Conservation (phyloP, 768 basidiomycete genomes). For the Hypholoma fasciculare region DNA sequence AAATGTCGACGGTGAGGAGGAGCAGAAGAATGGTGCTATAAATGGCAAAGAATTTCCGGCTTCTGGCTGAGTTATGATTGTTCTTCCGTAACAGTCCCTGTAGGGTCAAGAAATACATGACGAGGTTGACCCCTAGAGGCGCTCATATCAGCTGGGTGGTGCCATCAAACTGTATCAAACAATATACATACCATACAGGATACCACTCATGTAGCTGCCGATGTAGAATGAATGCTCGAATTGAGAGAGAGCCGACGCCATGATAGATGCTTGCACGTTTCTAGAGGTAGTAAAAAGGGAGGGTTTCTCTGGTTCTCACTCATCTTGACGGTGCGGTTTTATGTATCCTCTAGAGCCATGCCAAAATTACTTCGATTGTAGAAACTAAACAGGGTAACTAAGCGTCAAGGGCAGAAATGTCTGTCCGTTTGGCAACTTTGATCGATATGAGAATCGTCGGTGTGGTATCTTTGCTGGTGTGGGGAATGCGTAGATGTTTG, state of each 20-base stretch:
- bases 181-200: conserved; percentile 26
- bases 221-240: conserved; percentile 32
- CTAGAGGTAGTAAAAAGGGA: not conserved
- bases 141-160: conserved; percentile 6
- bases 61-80: conserved; percentile 19
- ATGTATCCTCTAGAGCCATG: conserved; percentile 8
- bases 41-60: conserved; percentile 24
- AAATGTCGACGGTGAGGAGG: conserved; percentile 29
- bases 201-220: conserved; percentile 30
- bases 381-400: conserved; percentile 2
- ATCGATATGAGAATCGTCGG: conserved; percentile 13
- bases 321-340: conserved; percentile 9
- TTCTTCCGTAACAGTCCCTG: conserved; percentile 21
- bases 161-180: not conserved
- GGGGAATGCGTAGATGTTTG: conserved; percentile 7
- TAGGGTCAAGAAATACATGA: conserved; percentile 27
- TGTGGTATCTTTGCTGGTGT: conserved; percentile 13
- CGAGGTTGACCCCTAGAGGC: conserved; percentile 24
- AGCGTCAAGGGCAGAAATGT: not conserved
- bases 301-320: conserved; percentile 12
- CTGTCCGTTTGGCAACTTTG: conserved; percentile 10
- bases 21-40: conserved; percentile 27
- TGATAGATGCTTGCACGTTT: conserved; percentile 6
- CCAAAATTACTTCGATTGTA: conserved; percentile 12
- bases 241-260: conserved; percentile 15